phyloP scores from a whole-genome alignment of 768 basidiomycete species.

The Piloderma croceum region DNA sequence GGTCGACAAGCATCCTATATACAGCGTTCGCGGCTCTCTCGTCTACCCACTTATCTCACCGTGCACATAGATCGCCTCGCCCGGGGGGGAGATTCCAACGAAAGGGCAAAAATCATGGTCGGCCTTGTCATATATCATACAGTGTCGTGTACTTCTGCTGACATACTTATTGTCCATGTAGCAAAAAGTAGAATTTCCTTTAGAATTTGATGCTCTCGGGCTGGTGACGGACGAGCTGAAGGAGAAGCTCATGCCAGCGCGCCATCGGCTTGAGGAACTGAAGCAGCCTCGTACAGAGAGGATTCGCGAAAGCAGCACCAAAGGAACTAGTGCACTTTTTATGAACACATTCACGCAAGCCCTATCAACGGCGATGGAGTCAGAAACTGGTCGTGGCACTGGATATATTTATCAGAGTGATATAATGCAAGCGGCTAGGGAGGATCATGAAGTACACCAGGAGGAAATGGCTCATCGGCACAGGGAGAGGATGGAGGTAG shows the following conservation, averaged over 20 bases:
- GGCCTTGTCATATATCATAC: not conserved
- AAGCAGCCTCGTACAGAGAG: conserved; percentile 83
- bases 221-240: conserved; percentile 76
- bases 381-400: conserved; percentile 17
- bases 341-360: no score
- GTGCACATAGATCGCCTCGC: conserved; percentile 96
- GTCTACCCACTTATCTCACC: conserved; percentile 79
- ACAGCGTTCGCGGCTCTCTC: conserved; percentile 73
- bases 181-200: conserved; percentile 90
- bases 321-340: conserved; percentile 20
- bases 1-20: conserved; percentile 78
- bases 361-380: no score
- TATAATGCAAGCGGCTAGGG: conserved; percentile 16
- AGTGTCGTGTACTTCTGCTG: not conserved
- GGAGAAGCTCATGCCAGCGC: conserved; percentile 62
- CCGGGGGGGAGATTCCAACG: conserved; percentile 85
- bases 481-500: conserved; percentile 62
- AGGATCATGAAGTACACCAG: conserved; percentile 16
- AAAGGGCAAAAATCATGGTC: conserved; percentile 97
- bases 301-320: conserved; percentile 72
- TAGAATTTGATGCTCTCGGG: conserved; percentile 82
- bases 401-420: conserved; percentile 15
- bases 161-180: conserved; percentile 27
- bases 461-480: conserved; percentile 40
- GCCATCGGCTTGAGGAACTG: conserved; percentile 67